A percentile compares a stretch with the other conserved stretches of the same genome.
phyloP scores from a whole-genome alignment of 1,284 basidiomycete genomes.

The Naganishia sp. region DNA sequence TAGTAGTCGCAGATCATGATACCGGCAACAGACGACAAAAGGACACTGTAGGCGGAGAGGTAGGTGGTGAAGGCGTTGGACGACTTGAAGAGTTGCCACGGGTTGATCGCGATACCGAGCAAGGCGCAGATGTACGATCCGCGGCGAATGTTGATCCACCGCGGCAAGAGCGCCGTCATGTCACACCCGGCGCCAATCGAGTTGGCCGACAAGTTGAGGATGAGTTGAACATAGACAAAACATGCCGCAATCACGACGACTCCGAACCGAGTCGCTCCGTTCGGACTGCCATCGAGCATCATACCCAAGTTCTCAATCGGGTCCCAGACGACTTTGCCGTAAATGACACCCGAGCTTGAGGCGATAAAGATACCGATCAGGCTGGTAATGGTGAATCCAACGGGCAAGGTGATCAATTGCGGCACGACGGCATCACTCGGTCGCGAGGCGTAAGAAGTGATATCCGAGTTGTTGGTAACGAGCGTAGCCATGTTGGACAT shows the following conservation, averaged over 20 bases:
- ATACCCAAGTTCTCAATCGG: slow-evolving; percentile 70
- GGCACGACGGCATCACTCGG: slow-evolving; percentile 70
- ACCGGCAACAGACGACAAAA: slow-evolving; percentile 75
- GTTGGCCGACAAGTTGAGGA: slow-evolving; percentile 75
- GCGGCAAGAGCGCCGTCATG: slow-evolving; percentile 73
- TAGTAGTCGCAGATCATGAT: slow-evolving; percentile 86
- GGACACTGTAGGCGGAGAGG: slow-evolving; percentile 72
- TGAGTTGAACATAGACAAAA: slow-evolving; percentile 49
- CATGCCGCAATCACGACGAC: slow-evolving; percentile 66
- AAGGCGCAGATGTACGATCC: slow-evolving; percentile 70
- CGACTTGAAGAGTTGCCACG: slow-evolving; percentile 76
- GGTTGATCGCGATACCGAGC: slow-evolving; percentile 48
- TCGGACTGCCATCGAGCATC: slow-evolving; percentile 68
- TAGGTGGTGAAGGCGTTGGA: slow-evolving; percentile 79
- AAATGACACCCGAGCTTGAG: slow-evolving; percentile 73
- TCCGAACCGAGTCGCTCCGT: slow-evolving; percentile 66
- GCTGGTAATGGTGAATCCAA: slow-evolving; percentile 73
- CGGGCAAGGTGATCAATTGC: slow-evolving; percentile 68
- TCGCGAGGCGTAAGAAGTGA: slow-evolving; percentile 69
- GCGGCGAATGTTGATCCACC: slow-evolving; percentile 80
- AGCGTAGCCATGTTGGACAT: slow-evolving; percentile 78
- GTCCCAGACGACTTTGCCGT: slow-evolving; percentile 75
- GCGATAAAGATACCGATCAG: slow-evolving; percentile 83
- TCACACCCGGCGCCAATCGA: slow-evolving; percentile 82
- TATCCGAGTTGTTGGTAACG: slow-evolving; percentile 71